Evolutionary conservation across 305 asterid species (phyloP).

Genomic region (Fraxinus dipetala): DNA sequence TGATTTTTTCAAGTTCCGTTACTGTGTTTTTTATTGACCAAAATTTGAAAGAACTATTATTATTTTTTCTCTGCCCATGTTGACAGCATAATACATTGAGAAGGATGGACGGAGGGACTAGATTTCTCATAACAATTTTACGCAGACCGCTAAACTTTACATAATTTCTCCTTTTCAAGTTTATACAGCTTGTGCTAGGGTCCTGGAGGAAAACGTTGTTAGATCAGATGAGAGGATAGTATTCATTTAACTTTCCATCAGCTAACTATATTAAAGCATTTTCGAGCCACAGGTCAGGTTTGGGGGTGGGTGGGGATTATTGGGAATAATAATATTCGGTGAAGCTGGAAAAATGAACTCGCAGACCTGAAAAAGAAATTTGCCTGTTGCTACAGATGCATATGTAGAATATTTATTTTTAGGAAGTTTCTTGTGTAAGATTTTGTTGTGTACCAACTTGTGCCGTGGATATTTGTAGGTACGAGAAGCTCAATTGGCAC

Average conservation of each 20-base stretch:
- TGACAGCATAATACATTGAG: background rate
- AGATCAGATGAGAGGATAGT: background rate
- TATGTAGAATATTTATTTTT: background rate
- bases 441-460: constrained; percentile 11
- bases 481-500: constrained; percentile 84
- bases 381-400: background rate
- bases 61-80: background rate
- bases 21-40: background rate
- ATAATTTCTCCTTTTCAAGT: background rate
- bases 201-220: background rate
- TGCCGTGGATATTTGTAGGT: constrained; percentile 47
- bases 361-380: background rate
- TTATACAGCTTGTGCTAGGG: background rate
- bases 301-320: background rate
- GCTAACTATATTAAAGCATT: background rate
- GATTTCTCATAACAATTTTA: background rate
- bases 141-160: background rate
- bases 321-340: background rate
- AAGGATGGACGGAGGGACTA: background rate
- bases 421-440: background rate
- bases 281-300: background rate
- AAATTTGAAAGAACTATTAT: background rate
- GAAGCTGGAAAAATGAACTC: background rate
- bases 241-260: background rate
- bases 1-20: background rate